A percentile compares a stretch with the other conserved stretches of the same genome.
Conservation (phyloP, 305 asterid species). For the Solanum hybrid region DNA sequence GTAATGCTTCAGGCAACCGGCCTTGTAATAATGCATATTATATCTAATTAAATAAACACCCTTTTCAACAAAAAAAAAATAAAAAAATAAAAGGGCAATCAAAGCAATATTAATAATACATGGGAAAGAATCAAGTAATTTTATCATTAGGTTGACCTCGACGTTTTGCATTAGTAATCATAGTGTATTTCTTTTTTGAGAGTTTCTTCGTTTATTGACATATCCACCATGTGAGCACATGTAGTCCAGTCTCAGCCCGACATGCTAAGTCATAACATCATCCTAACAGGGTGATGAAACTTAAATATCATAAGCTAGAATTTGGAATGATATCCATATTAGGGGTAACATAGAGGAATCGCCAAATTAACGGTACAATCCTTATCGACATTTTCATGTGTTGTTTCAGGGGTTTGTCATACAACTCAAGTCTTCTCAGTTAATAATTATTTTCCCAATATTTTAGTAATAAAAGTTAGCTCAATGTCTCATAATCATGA, state of each 20-base stretch:
- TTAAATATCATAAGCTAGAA: background rate
- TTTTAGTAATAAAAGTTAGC: background rate
- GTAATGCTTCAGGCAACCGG: background rate
- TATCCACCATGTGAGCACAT: background rate
- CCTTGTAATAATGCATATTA: background rate
- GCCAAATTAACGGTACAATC: background rate
- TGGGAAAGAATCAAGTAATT: background rate
- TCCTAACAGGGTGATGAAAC: background rate
- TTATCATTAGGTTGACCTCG: background rate
- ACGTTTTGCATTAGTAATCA: background rate
- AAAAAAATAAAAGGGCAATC: background rate
- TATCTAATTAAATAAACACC: too few species aligned
- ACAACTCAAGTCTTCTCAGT: background rate
- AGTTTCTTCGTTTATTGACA: background rate
- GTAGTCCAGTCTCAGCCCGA: background rate
- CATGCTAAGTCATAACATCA: background rate
- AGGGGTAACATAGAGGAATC: background rate
- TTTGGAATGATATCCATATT: background rate
- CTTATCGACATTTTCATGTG: background rate
- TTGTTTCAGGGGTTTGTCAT: background rate
- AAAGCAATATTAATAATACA: background rate
- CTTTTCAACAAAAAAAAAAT: background rate
- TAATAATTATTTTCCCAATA: background rate
- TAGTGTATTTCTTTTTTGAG: background rate
- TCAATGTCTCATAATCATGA: background rate